A percentile compares a stretch with the other conserved stretches of the same genome.
Conservation (phyloP, 1,284 basidiomycete species). For the Ganoderma lucidum region DNA sequence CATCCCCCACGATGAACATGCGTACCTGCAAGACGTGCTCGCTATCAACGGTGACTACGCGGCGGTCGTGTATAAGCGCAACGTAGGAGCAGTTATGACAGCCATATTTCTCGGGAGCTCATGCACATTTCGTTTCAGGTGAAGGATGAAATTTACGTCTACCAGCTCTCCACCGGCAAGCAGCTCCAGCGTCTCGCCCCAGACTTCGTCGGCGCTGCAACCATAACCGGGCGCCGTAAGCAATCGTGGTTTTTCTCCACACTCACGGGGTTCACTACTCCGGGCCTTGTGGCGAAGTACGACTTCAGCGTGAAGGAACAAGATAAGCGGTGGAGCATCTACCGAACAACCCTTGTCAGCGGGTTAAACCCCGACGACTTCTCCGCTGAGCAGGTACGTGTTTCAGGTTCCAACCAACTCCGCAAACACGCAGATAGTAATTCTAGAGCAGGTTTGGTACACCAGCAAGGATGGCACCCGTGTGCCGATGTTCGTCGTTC, state of each 20-base stretch:
- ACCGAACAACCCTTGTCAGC: slow-evolving; percentile 66
- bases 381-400: slow-evolving; percentile 67
- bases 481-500: slow-evolving; percentile 89
- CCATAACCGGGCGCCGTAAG: slow-evolving; percentile 60
- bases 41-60: slow-evolving; percentile 69
- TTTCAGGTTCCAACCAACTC: neutral
- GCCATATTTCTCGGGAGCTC: neutral
- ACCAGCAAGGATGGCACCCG: slow-evolving; percentile 82
- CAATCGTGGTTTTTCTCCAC: slow-evolving; percentile 76
- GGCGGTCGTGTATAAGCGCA: slow-evolving; percentile 74
- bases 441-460: slow-evolving; percentile 68
- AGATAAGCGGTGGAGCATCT: slow-evolving; percentile 64
- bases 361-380: slow-evolving; percentile 80
- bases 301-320: slow-evolving; percentile 58
- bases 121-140: slow-evolving; percentile 53
- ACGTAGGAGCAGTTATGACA: slow-evolving; percentile 55
- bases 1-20: slow-evolving; percentile 77
- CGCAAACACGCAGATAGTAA: neutral
- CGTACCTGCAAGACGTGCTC: slow-evolving; percentile 60
- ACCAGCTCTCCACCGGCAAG: slow-evolving; percentile 65
- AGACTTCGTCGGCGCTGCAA: slow-evolving; percentile 77
- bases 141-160: slow-evolving; percentile 85
- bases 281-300: slow-evolving; percentile 72
- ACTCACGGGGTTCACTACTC: slow-evolving; percentile 77
- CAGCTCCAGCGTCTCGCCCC: slow-evolving; percentile 65